Percentiles rank a stretch among this genome's conserved stretches.
Conservation (phyloP, 371 early-diverging fungal species). For the Mortierella sp. region DNA sequence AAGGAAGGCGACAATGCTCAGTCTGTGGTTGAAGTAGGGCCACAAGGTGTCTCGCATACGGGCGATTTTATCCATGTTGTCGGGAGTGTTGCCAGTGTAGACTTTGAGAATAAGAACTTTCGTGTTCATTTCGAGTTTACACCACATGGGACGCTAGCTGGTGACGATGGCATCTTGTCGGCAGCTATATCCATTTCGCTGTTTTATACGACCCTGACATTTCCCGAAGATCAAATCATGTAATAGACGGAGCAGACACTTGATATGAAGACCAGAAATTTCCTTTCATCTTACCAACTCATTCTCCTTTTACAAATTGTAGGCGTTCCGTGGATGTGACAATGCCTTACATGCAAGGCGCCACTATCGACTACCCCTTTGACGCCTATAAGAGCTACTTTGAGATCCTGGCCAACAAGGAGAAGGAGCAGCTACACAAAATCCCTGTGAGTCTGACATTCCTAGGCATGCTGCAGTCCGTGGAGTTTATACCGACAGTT, state of each 20-base stretch:
- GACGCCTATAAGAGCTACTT: conserved; percentile 51
- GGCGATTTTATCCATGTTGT: conserved; percentile 45
- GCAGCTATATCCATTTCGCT: conserved; percentile 24
- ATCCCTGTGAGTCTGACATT: conserved; percentile 48
- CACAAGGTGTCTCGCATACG: conserved; percentile 43
- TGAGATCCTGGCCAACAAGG: conserved; percentile 51
- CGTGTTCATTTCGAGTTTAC: conserved; percentile 55
- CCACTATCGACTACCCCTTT: conserved; percentile 54
- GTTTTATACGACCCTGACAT: conserved; percentile 45
- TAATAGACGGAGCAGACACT: conserved; percentile 1
- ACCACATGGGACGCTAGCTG: conserved; percentile 43
- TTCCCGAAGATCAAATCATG: conserved; percentile 52
- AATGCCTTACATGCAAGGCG: conserved; percentile 55
- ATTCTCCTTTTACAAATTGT: background rate
- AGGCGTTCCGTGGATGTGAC: conserved; percentile 55
- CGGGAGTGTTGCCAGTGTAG: conserved; percentile 46
- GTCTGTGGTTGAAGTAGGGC: conserved; percentile 46
- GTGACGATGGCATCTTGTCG: conserved; percentile 42
- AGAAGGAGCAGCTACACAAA: conserved; percentile 40
- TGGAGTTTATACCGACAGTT: conserved; percentile 45
- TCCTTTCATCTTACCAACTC: too few relatives aligned
- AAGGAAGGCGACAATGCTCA: conserved; percentile 48
- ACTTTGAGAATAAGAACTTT: conserved; percentile 53
- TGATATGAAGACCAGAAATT: too few relatives aligned
- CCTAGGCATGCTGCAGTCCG: conserved; percentile 44